phyloP scores from a whole-genome alignment of 371 early-diverging fungal genomes.

The Nosema muscidifuracis region DNA sequence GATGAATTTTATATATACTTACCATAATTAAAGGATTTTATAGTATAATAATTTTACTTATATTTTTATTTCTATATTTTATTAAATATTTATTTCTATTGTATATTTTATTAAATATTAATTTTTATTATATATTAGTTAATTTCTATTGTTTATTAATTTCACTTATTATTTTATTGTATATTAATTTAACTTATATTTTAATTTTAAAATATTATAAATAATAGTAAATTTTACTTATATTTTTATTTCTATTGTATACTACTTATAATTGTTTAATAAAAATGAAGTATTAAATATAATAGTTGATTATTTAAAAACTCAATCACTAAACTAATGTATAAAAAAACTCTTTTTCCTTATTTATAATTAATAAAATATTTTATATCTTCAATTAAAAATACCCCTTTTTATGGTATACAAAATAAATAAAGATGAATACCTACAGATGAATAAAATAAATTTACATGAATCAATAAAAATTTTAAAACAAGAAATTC shows the following conservation, averaged over 20 bases:
- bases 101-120: not conserved
- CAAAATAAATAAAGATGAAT: not conserved
- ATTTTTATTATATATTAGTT: not conserved
- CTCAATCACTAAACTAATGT: not conserved
- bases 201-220: no score
- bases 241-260: no score
- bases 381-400: not conserved
- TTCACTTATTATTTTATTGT: not conserved
- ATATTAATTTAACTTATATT: not conserved
- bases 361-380: not conserved
- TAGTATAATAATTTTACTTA: not conserved
- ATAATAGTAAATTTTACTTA: no score
- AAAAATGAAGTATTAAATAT: not conserved
- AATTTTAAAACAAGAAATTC: not conserved
- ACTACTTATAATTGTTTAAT: not conserved
- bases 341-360: not conserved
- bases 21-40: not conserved
- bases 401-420: not conserved
- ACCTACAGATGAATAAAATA: not conserved
- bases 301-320: not conserved
- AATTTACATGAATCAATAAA: not conserved
- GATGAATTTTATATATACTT: conserved; percentile 5
- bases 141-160: not conserved
- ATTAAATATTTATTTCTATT: not conserved
- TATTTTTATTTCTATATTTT: no score